Evolutionary conservation across 768 basidiomycete species (phyloP).

Genomic region (Leccinum sublutescens): DNA sequence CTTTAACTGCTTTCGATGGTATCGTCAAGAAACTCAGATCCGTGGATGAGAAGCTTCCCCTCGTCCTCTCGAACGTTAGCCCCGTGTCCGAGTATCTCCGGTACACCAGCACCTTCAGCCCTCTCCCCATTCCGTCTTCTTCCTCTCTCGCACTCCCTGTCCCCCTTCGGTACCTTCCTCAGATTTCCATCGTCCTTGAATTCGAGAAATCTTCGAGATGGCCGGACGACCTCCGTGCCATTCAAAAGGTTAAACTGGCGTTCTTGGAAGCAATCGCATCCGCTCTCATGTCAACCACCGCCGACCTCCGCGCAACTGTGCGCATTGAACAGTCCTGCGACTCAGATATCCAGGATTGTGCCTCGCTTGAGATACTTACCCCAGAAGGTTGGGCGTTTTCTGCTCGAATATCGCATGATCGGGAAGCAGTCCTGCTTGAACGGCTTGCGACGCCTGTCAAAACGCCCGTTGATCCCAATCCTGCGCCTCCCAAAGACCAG

Average conservation of each 20-base stretch:
- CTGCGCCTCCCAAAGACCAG: conserved; percentile 39
- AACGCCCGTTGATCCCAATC: background rate
- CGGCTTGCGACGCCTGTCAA: conserved; percentile 53
- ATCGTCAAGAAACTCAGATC: conserved; percentile 75
- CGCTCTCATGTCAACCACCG: conserved; percentile 51
- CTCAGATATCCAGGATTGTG: conserved; percentile 65
- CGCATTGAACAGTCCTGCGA: conserved; percentile 52
- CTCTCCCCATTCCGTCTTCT: conserved; percentile 63
- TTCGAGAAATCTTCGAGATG: conserved; percentile 92
- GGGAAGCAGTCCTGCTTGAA: conserved; percentile 78
- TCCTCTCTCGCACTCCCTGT: conserved; percentile 50
- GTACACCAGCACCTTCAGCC: conserved; percentile 82
- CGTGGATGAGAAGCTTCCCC: conserved; percentile 68
- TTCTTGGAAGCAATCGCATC: conserved; percentile 82
- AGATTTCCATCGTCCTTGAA: conserved; percentile 75
- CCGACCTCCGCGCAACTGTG: conserved; percentile 56
- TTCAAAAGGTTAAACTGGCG: conserved; percentile 93
- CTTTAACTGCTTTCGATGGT: conserved; percentile 74
- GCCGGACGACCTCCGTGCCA: conserved; percentile 91
- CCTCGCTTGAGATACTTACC: conserved; percentile 73
- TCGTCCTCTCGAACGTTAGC: conserved; percentile 73
- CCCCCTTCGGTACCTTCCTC: conserved; percentile 63
- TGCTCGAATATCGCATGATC: conserved; percentile 81
- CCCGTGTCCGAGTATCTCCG: conserved; percentile 73
- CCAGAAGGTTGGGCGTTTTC: conserved; percentile 86